Evolutionary conservation across 179 eudicot species (phyloP), one percentile per base, ranked within the genome.

Genomic region (Beta corolliflora): DNA sequence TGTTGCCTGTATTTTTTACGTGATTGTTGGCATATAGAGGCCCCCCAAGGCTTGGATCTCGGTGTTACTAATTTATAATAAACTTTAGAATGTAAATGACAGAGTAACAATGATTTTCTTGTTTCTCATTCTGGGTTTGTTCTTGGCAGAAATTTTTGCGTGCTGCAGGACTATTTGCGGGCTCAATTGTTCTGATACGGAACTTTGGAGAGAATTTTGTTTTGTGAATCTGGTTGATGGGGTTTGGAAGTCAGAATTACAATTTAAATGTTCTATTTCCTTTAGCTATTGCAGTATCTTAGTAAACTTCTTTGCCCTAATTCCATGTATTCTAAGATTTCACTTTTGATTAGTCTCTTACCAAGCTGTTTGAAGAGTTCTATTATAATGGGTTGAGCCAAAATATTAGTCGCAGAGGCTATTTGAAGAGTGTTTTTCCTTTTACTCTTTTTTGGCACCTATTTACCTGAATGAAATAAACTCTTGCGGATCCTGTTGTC

Each of bases 91-190:
- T 19, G 36, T 53, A 71, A n/a, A 5, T 71, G 59, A 71, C 21
- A 50, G 3, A 5, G 7, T 29, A n/a, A 5, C 1, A 9, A 63
- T 13, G 44, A 5, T 21, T 69, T 16, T 44, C 50, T 36, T 71
- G 50, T 71, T 21, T 21, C 75, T 50, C 18, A 71, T 71, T 50
- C 14, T 50, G 13, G 64, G 64, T 56, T 2, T 54, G 46, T 55
- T 73, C 11, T 74, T 74, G 45, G 66, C 77, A 75, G 77, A 75
- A 12, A 75, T 75, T 75, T 56, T 75, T 75, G 77, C 77, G 77
- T 2, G 77, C 77, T 75, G 77, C 77, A 15, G 77, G 77, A 75
- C 56, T 75, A 5, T 75, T 75, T 36, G 77, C 16, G 1, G 77
- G 77, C 53, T 75, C 77, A 56, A 18, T 75, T 14, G 14, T 75